A percentile compares a stretch with the other conserved stretches of the same genome.
Conservation (phyloP, 2,329 filamentous ascomycete genomes). For the Trichoderma citrinoviride region DNA sequence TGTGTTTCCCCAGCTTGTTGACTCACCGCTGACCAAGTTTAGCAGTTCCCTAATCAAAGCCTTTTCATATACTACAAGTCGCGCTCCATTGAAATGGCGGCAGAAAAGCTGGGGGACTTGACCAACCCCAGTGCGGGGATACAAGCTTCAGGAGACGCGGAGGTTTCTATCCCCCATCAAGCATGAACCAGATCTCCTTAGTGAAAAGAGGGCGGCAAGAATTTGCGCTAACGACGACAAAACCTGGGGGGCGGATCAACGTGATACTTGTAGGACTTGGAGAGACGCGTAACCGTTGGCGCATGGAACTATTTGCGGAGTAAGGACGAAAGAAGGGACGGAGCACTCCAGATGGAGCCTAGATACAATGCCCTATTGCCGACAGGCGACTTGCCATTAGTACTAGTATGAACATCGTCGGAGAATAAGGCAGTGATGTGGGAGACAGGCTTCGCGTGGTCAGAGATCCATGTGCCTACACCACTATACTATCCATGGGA, state of each 20-base stretch:
- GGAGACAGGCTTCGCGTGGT: not conserved
- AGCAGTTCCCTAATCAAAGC: not conserved
- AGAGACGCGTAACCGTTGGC: constrained; percentile 5
- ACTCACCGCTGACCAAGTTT: not conserved
- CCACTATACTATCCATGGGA: not conserved
- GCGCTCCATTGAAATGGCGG: not conserved
- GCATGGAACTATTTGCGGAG: not conserved
- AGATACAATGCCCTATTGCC: not conserved
- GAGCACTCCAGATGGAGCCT: not conserved
- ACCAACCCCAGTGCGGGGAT: not conserved
- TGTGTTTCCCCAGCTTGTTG: not conserved
- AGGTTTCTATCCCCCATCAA: not conserved
- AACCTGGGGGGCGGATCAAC: constrained; percentile 6
- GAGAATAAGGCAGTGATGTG: not conserved
- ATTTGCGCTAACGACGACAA: not conserved
- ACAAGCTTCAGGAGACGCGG: not conserved
- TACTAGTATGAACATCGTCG: not conserved
- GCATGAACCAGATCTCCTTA: not conserved
- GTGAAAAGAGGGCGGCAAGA: not conserved
- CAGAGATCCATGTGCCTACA: not conserved
- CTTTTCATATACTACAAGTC: not conserved
- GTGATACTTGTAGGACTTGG: not conserved
- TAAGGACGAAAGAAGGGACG: not conserved
- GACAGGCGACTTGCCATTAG: not conserved
- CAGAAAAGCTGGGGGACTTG: not conserved